Conservation (phyloP, 176 grass and related monocot species). For the Avena atlantica region DNA sequence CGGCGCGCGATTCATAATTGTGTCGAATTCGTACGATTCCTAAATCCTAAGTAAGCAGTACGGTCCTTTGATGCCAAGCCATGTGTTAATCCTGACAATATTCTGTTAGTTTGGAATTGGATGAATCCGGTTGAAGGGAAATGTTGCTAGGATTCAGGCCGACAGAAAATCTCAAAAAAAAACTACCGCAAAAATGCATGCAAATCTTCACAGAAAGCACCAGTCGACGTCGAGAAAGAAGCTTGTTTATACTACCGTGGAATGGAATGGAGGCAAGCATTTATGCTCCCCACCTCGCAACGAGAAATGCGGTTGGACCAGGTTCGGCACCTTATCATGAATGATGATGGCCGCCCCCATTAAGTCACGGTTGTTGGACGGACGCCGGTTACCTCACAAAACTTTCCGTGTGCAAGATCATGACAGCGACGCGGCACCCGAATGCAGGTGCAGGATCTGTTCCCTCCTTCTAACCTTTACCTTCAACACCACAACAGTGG, state of each 20-base stretch:
- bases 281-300: slow-evolving; percentile 9
- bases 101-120: background rate
- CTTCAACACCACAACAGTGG: background rate
- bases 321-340: slow-evolving; percentile 31
- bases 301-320: slow-evolving; percentile 49
- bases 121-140: background rate
- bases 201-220: background rate
- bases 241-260: background rate
- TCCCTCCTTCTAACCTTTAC: background rate
- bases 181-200: too few species aligned
- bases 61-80: too few species aligned
- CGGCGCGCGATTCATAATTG: too few species aligned
- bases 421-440: background rate
- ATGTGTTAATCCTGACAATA: background rate
- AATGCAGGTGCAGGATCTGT: background rate
- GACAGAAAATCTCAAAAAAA: too few species aligned
- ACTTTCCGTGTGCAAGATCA: background rate
- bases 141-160: background rate
- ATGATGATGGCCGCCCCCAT: slow-evolving; percentile 7
- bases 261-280: background rate
- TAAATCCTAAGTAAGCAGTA: too few species aligned
- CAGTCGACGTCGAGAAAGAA: background rate
- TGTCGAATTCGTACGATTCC: too few species aligned
- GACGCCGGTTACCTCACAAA: slow-evolving; percentile 10
- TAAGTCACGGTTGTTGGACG: slow-evolving; percentile 10